phyloP scores from a whole-genome alignment of 139 green algal species.

The Chlorokybus atmophyticus region DNA sequence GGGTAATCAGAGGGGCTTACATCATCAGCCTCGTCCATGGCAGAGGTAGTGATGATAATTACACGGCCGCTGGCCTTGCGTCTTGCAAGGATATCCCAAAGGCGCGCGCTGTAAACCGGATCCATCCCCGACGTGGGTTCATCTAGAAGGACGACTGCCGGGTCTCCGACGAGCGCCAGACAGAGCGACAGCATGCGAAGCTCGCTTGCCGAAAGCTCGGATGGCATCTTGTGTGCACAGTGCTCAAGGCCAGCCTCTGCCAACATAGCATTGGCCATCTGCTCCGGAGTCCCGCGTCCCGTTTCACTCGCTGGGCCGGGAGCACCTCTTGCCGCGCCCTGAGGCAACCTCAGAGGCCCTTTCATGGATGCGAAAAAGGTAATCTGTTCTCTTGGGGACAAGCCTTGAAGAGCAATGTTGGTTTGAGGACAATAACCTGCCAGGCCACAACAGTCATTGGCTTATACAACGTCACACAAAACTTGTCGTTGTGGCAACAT shows the following conservation, averaged over 20 bases:
- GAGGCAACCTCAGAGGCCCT: constrained; percentile 4
- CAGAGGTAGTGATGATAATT: not conserved
- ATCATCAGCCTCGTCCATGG: not conserved
- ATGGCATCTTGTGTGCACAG: constrained; percentile 2
- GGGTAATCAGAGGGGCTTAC: no score
- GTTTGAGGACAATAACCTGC: constrained; percentile 15
- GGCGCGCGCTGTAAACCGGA: no score
- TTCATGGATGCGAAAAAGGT: constrained; percentile 24
- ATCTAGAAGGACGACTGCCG: constrained; percentile 17
- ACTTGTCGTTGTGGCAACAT: no score
- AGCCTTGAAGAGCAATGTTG: constrained; percentile 9
- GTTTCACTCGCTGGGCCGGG: not conserved
- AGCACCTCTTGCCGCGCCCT: no score
- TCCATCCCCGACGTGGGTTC: not conserved
- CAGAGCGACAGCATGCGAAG: constrained; percentile 18
- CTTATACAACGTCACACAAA: no score
- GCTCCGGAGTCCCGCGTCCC: not conserved
- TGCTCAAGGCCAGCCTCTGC: constrained; percentile 14
- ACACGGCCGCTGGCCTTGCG: no score
- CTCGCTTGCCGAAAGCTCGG: not conserved
- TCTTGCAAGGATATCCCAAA: not conserved
- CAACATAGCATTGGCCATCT: constrained; percentile 6
- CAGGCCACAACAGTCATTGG: no score
- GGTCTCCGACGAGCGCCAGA: constrained; percentile 46
- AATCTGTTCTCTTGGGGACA: constrained; percentile 20